phyloP scores from a whole-genome alignment of 2,329 filamentous ascomycete species.

The Talaromyces sp. region DNA sequence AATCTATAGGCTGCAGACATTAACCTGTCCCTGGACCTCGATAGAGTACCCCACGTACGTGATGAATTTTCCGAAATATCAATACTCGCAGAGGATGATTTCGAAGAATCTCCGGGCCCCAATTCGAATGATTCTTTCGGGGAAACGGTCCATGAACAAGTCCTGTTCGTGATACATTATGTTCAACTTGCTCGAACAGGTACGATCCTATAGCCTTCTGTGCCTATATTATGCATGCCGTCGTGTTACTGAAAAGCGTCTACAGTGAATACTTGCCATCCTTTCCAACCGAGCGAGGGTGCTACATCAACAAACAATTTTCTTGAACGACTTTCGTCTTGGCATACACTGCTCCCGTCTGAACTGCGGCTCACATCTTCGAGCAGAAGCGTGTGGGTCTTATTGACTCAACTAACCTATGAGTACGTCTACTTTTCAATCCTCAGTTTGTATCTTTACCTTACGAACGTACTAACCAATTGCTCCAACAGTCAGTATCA shows the following conservation, averaged over 20 bases:
- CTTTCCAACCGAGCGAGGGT: background rate
- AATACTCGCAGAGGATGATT: slow-evolving; percentile 15
- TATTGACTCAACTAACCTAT: slow-evolving; percentile 12
- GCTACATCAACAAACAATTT: slow-evolving; percentile 11
- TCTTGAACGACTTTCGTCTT: slow-evolving; percentile 12
- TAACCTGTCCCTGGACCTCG: slow-evolving; percentile 17
- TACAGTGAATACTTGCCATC: background rate
- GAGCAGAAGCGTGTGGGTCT: slow-evolving; percentile 11
- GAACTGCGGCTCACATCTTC: slow-evolving; percentile 9
- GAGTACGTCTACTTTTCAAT: slow-evolving; percentile 4
- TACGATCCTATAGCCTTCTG: background rate
- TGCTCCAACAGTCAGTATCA: slow-evolving; percentile 10
- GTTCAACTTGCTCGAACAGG: slow-evolving; percentile 14
- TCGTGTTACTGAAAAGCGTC: background rate
- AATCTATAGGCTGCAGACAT: slow-evolving; percentile 4
- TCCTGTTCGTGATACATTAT: slow-evolving; percentile 10
- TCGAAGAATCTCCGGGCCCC: slow-evolving; percentile 3
- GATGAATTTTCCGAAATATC: slow-evolving; percentile 19
- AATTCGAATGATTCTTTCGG: background rate
- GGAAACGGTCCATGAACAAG: background rate
- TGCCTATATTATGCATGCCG: background rate
- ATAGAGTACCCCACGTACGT: slow-evolving; percentile 19
- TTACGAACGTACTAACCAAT: background rate
- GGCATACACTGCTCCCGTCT: slow-evolving; percentile 7
- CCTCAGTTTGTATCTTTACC: background rate